These are phyloP conservation scores for Termitomyces sp. DNA, from an alignment of 768 basidiomycete genomes.

Conservation along the genomic window DNA sequence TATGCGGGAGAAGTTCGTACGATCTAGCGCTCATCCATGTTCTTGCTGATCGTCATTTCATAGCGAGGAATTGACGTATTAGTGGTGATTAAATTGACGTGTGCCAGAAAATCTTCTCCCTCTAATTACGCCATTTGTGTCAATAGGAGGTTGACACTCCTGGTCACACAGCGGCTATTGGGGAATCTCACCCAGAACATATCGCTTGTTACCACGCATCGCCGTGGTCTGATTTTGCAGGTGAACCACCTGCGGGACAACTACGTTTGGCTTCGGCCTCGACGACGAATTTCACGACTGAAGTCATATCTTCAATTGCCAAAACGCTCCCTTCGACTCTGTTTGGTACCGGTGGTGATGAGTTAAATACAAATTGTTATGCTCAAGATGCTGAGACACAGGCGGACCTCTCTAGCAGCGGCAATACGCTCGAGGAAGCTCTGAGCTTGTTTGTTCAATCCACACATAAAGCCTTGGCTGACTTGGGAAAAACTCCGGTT, in stretches of 20 bases:
- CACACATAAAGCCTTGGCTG: conserved; percentile 51
- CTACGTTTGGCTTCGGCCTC: conserved; percentile 64
- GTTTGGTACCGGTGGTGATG: conserved; percentile 82
- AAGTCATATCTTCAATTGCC: conserved; percentile 52
- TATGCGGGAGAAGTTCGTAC: conserved; percentile 64
- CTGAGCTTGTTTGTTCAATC: conserved; percentile 55
- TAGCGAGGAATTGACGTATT: conserved; percentile 75
- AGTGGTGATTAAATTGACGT: conserved; percentile 30
- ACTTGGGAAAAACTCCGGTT: conserved; percentile 65
- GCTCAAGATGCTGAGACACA: conserved; percentile 57
- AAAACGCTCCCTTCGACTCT: conserved; percentile 53
- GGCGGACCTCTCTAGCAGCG: conserved; percentile 43
- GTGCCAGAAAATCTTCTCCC: conserved; percentile 15
- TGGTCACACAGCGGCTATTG: conserved; percentile 73
- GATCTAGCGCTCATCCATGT: conserved; percentile 13
- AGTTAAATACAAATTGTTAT: conserved; percentile 70
- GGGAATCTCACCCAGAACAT: conserved; percentile 64
- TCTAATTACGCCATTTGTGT: conserved; percentile 27
- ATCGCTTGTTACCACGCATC: conserved; percentile 59
- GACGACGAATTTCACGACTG: conserved; percentile 56
- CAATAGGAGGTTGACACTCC: conserved; percentile 77
- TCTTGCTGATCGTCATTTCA: not conserved
- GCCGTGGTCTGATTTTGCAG: conserved; percentile 61
- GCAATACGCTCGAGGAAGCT: conserved; percentile 59
- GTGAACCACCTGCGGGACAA: conserved; percentile 81